Evolutionary conservation across 2,329 filamentous ascomycete genomes (phyloP).

Genomic region (Alternaria gaisen): DNA sequence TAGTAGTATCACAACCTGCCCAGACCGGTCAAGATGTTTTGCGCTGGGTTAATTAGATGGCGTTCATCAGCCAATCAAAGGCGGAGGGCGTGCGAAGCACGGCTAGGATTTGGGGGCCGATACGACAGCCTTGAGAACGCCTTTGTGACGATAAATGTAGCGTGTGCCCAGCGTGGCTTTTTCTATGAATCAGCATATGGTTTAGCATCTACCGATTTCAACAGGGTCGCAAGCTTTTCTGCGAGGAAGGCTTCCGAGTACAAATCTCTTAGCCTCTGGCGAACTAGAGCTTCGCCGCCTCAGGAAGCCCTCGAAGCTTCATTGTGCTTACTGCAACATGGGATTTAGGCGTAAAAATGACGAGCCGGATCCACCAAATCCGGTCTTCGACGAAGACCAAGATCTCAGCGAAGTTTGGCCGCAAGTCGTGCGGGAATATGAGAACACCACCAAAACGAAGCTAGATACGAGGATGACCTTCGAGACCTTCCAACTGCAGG

Average conservation of each 20-base stretch:
- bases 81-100: not conserved
- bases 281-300: not conserved
- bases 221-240: not conserved
- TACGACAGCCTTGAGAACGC: not conserved
- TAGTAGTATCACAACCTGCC: not conserved
- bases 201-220: too few species aligned
- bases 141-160: not conserved
- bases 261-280: not conserved
- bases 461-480: conserved; percentile 10
- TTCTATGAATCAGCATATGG: not conserved
- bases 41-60: not conserved
- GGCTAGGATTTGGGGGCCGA: conserved; percentile 4
- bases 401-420: conserved; percentile 25
- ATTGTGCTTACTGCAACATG: not conserved
- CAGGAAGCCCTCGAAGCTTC: not conserved
- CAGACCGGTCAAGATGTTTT: not conserved
- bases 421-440: conserved; percentile 17
- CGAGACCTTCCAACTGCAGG: conserved; percentile 2
- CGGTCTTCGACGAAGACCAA: conserved; percentile 8
- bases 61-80: not conserved
- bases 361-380: not conserved
- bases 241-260: not conserved
- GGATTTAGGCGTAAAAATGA: not conserved
- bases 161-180: not conserved
- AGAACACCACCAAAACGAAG: conserved; percentile 21